These are phyloP conservation scores for Rhodotorula sp. DNA, from an alignment of 1,284 basidiomycete species.

Conservation along the genomic window DNA sequence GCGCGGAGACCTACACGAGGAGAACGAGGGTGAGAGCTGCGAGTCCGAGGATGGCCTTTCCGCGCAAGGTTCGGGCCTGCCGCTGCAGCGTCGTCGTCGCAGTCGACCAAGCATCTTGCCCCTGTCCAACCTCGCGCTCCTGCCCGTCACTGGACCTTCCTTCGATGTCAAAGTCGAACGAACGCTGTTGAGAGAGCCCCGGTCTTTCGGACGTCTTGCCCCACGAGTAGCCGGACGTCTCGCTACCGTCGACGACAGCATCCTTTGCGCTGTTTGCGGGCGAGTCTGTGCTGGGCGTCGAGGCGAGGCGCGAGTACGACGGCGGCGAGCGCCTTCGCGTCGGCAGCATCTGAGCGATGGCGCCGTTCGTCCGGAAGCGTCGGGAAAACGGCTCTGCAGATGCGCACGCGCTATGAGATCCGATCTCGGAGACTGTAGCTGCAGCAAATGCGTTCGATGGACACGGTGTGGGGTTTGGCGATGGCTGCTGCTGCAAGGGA, in stretches of 20 bases:
- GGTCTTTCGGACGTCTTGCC: background rate
- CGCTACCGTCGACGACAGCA: background rate
- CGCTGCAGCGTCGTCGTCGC: background rate
- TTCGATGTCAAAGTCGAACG: background rate
- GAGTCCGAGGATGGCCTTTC: background rate
- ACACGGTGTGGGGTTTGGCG: no score
- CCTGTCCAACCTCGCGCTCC: background rate
- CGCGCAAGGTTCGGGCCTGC: background rate
- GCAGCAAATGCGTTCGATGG: no score
- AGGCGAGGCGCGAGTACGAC: background rate
- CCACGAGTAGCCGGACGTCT: background rate
- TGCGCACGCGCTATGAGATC: no score
- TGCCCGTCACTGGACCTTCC: background rate
- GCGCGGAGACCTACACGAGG: slow-evolving; percentile 13
- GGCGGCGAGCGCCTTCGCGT: background rate
- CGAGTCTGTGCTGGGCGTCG: background rate
- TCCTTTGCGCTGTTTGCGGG: background rate
- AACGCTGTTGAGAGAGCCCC: background rate
- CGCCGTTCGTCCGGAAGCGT: background rate
- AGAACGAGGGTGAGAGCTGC: slow-evolving; percentile 13
- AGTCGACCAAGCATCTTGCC: background rate
- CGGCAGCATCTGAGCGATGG: background rate
- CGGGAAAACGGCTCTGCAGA: background rate
- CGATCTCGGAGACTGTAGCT: no score
- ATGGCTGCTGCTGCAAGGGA: no score